Evolutionary conservation across 768 basidiomycete species (phyloP).

Genomic region (Pulveroboletus frians): DNA sequence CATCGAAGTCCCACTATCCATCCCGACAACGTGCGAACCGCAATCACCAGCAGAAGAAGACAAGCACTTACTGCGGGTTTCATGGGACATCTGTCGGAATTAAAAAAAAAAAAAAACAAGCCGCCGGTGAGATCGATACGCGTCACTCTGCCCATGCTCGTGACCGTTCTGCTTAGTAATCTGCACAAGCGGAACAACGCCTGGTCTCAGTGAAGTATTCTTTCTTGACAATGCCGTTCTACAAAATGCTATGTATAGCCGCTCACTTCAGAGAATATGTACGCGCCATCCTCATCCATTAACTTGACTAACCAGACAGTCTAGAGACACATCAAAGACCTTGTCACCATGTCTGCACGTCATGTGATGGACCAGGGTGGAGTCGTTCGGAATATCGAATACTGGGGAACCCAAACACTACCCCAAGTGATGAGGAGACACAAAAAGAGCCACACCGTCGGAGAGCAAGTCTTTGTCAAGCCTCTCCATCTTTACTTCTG

Average conservation of each 20-base stretch:
- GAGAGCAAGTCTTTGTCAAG: constrained; percentile 61
- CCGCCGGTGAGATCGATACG: constrained; percentile 7
- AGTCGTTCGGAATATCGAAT: constrained; percentile 75
- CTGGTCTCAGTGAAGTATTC: no score
- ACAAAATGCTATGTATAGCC: constrained; percentile 82
- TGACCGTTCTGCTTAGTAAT: constrained; percentile 18
- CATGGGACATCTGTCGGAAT: no score
- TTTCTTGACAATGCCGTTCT: constrained; percentile 64
- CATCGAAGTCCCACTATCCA: constrained; percentile 3
- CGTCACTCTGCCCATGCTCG: neutral
- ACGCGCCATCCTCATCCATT: constrained; percentile 21
- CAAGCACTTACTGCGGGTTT: neutral
- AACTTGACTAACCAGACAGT: neutral
- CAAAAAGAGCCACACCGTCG: constrained; percentile 48
- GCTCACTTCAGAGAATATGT: constrained; percentile 74
- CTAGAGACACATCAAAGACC: constrained; percentile 68
- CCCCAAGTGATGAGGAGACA: constrained; percentile 72
- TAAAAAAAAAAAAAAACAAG: constrained; percentile 23
- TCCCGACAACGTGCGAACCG: neutral
- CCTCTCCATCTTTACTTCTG: neutral
- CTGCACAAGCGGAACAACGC: no score
- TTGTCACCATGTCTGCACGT: constrained; percentile 65
- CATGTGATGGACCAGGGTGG: constrained; percentile 74
- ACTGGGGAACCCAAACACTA: constrained; percentile 66
- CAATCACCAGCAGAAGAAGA: neutral